A percentile compares a stretch with the other conserved stretches of the same genome.
phyloP scores from a whole-genome alignment of 495 filamentous ascomycete genomes.

The Penicillium cataractarum region DNA sequence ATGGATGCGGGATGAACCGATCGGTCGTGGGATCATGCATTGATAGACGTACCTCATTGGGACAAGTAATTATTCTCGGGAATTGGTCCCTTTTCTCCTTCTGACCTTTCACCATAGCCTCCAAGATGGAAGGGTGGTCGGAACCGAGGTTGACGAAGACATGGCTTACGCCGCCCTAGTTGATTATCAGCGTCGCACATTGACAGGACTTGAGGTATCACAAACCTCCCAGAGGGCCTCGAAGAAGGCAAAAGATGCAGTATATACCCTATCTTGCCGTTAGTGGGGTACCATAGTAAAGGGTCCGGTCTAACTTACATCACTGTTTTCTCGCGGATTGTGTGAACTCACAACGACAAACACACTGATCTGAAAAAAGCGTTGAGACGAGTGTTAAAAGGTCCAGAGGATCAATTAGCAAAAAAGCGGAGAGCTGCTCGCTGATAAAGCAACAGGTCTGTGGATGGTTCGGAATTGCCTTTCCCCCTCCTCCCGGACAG shows the following conservation, averaged over 20 bases:
- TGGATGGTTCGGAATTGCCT: slow-evolving; percentile 6
- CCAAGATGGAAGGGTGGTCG: slow-evolving; percentile 91
- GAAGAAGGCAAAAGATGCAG: slow-evolving; percentile 86
- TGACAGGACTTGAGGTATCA: background rate
- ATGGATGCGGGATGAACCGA: background rate
- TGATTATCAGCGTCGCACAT: slow-evolving; percentile 10
- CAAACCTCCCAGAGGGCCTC: slow-evolving; percentile 83
- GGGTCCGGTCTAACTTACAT: slow-evolving; percentile 13
- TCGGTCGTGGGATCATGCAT: slow-evolving; percentile 8
- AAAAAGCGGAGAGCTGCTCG: background rate
- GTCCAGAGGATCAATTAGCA: background rate
- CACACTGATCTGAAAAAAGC: background rate
- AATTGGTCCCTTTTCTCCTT: slow-evolving; percentile 67
- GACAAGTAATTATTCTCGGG: slow-evolving; percentile 88
- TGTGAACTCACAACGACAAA: background rate
- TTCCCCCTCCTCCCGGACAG: slow-evolving; percentile 13
- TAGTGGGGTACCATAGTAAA: slow-evolving; percentile 10
- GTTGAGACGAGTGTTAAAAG: background rate
- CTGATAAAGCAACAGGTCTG: slow-evolving; percentile 12
- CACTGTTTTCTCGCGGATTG: background rate
- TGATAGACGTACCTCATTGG: slow-evolving; percentile 64
- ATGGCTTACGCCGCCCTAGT: slow-evolving; percentile 79
- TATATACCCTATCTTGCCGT: slow-evolving; percentile 55
- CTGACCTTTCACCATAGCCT: slow-evolving; percentile 93
- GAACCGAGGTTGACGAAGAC: slow-evolving; percentile 94